Evolutionary conservation across 2,329 filamentous ascomycete genomes (phyloP).

Genomic region (Fusarium pininemorale): DNA sequence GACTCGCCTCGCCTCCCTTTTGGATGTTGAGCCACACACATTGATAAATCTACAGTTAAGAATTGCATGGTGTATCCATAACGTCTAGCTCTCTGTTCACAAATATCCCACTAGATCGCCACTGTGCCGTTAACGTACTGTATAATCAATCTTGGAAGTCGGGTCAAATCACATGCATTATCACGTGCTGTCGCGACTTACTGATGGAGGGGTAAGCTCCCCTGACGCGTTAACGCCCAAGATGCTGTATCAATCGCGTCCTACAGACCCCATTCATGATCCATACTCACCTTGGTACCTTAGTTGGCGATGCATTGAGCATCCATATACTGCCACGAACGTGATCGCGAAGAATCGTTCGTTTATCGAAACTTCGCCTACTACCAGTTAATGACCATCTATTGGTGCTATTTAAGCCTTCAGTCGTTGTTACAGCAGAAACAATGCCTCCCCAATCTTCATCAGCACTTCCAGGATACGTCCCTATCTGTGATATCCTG

Average conservation of each 20-base stretch:
- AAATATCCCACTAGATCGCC: background rate
- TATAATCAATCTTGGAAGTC: background rate
- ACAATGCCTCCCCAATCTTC: conserved; percentile 2
- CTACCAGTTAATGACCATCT: background rate
- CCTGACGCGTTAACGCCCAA: conserved; percentile 19
- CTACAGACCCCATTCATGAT: background rate
- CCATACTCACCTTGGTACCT: background rate
- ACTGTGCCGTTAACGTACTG: background rate
- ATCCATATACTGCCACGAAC: background rate
- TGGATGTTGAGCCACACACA: background rate
- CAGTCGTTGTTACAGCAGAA: conserved; percentile 3
- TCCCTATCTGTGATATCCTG: conserved; percentile 54
- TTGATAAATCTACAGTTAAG: background rate
- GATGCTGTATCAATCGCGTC: conserved; percentile 25
- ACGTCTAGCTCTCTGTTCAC: background rate
- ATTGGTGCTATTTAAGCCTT: conserved; percentile 1
- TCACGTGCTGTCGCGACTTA: conserved; percentile 42
- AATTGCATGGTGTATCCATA: background rate
- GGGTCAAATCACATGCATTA: conserved; percentile 25
- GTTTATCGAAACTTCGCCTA: background rate
- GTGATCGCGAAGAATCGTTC: conserved; percentile 9
- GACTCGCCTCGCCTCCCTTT: background rate
- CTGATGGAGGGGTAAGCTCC: background rate
- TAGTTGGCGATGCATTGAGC: background rate
- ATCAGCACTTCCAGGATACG: conserved; percentile 38